Evolutionary conservation across 2,329 filamentous ascomycete species (phyloP), one percentile per base, ranked within the genome.

Genomic region (Metarhizium robertsii): DNA sequence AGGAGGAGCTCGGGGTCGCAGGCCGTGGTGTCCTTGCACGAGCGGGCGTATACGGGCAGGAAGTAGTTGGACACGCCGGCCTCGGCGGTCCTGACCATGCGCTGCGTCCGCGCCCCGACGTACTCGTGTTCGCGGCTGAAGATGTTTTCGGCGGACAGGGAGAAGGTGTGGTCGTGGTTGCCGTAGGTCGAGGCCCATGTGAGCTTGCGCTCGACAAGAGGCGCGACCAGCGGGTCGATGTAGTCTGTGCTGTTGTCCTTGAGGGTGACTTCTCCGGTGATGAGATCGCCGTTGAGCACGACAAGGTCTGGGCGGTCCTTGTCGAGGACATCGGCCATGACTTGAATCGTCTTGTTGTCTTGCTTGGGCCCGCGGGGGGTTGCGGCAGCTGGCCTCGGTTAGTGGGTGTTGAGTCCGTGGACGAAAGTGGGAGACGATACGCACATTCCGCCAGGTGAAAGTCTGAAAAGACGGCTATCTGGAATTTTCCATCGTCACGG

Each of bases 251-350:
- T 65, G 61, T 86, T 86, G 3, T 77, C 68, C 5, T 73, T 54
- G 57, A 73, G 79, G 0, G 77, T 78, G 55, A 83, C 81, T 57
- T 89, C 85, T 42, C 86, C 85, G 0, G 85, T 86, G 53, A 88
- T 83, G 3, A 89, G 72, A 60, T 90, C 86, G 14, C 86, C 86
- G 53, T 88, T 89, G 20, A 90, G 67, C 0, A 90, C 80, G 0
- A 86, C 84, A 0, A 90, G 72, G 40, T 82, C 74, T 0, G 81
- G 77, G 0, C 65, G 61, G 56, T 88, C 85, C 0, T 66, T 67
- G 36, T 81, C 73, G 1, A 89, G 74, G 6, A 88, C 71, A 1
- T 72, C 69, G 50, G 75, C 74, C 62, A 88, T 80, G 0, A 87
- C 81, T 6, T 68, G 60, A 2, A 79, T 69, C 0, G 81, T 80